phyloP scores from a whole-genome alignment of 306 rosid species.

The Quercus aquifolioides region DNA sequence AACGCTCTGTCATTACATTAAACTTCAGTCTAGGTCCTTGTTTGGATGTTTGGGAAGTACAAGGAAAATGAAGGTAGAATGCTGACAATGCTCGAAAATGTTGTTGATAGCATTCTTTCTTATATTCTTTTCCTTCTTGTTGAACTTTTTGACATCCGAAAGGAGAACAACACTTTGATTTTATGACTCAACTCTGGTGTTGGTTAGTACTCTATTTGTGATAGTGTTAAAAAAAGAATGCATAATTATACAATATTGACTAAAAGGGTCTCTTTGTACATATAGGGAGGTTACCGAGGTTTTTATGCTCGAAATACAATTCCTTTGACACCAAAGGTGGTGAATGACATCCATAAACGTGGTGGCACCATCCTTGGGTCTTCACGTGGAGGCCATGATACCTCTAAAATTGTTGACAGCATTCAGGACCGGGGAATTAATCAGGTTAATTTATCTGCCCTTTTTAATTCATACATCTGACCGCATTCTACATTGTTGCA shows the following conservation, averaged over 20 bases:
- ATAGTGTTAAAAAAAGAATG: not conserved
- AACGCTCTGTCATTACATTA: not conserved
- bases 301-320: slow-evolving; percentile 48
- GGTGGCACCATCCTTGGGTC: slow-evolving; percentile 66
- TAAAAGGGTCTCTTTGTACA: not conserved
- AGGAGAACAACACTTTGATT: not conserved
- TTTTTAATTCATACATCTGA: not conserved
- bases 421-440: slow-evolving; percentile 55
- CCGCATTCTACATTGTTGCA: too few species aligned
- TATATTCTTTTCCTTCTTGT: not conserved
- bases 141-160: not conserved
- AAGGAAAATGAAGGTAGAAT: not conserved
- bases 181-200: not conserved
- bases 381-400: slow-evolving; percentile 48
- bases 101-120: not conserved
- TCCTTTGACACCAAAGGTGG: slow-evolving; percentile 46
- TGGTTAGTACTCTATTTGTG: not conserved
- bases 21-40: not conserved
- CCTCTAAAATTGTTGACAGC: slow-evolving; percentile 55
- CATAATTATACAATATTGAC: not conserved
- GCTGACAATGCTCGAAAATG: not conserved
- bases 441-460: slow-evolving; percentile 30
- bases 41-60: not conserved
- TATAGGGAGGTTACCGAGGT: slow-evolving; percentile 57
- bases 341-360: slow-evolving; percentile 56